These are phyloP conservation scores for Orbilia oligospora DNA, from an alignment of 2,329 filamentous ascomycete species.

Conservation along the genomic window DNA sequence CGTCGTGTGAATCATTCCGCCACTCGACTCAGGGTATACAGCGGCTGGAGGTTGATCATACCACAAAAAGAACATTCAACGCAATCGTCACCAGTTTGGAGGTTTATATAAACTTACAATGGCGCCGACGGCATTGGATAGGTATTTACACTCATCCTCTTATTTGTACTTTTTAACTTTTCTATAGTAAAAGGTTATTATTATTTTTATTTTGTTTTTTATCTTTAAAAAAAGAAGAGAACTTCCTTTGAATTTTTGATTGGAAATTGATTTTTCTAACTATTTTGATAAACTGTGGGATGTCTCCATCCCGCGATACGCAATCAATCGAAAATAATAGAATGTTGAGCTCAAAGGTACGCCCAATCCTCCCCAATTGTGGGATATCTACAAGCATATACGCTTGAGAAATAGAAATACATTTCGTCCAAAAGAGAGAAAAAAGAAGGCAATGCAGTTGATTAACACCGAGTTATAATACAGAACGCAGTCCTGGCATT, in stretches of 20 bases:
- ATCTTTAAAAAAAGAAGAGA: too few relatives aligned
- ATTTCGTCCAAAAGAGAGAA: too few relatives aligned
- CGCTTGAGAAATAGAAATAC: background rate
- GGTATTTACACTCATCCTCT: slow-evolving; percentile 2
- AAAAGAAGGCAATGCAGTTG: too few relatives aligned
- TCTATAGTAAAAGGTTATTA: too few relatives aligned
- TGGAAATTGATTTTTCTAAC: too few relatives aligned
- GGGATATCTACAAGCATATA: background rate
- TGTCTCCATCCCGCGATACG: slow-evolving; percentile 16
- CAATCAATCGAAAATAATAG: slow-evolving; percentile 27
- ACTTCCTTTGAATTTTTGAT: too few relatives aligned
- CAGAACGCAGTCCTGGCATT: slow-evolving; percentile 59
- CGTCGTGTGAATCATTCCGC: slow-evolving; percentile 20
- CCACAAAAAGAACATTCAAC: slow-evolving; percentile 19
- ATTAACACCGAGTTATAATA: background rate
- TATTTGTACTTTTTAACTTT: background rate
- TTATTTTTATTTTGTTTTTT: too few relatives aligned
- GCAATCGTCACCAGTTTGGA: background rate
- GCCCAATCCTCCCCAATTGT: too few relatives aligned
- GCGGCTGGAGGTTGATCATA: background rate
- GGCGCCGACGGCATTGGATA: slow-evolving; percentile 25
- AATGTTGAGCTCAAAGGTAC: slow-evolving; percentile 57
- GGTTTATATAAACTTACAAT: slow-evolving; percentile 17
- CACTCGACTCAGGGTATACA: background rate
- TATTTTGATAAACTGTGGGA: background rate